phyloP scores from a whole-genome alignment of 1,284 basidiomycete genomes.

The Xanthoconium separans region DNA sequence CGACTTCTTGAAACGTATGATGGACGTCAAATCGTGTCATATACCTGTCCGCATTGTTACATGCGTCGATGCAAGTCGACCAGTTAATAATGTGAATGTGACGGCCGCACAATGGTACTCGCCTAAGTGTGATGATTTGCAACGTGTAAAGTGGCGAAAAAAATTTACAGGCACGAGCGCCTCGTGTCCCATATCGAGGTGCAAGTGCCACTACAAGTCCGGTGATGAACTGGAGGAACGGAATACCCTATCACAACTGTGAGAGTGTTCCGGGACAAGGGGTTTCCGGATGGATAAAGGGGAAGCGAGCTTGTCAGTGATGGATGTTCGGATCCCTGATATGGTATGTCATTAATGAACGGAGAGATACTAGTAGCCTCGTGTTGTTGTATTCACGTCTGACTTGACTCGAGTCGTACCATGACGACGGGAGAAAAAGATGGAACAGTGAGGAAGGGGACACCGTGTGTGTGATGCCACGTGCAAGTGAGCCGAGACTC shows the following conservation, averaged over 20 bases:
- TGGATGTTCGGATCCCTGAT: conserved; percentile 3
- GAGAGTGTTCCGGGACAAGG: background rate
- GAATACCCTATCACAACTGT: background rate
- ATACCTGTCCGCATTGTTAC: background rate
- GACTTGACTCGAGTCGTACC: background rate
- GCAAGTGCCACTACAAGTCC: background rate
- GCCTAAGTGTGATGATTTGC: conserved; percentile 10
- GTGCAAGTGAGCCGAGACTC: background rate
- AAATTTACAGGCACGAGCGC: background rate
- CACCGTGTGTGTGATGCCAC: background rate
- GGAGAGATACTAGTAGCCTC: background rate
- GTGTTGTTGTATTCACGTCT: background rate
- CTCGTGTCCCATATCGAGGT: conserved; percentile 9
- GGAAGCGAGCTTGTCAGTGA: background rate
- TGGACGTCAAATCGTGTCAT: conserved; percentile 9
- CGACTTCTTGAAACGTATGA: conserved; percentile 16
- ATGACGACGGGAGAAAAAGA: conserved; percentile 7
- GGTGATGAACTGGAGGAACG: conserved; percentile 12
- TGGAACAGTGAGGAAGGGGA: conserved; percentile 2
- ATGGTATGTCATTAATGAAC: no score
- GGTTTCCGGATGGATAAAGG: background rate
- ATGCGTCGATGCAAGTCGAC: no score
- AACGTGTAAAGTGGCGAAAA: no score
- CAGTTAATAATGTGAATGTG: no score
- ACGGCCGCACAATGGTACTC: no score